Evolutionary conservation across 306 rosid species (phyloP), one percentile per base, ranked within the genome.

Genomic region (Casuarina equisetifolia): DNA sequence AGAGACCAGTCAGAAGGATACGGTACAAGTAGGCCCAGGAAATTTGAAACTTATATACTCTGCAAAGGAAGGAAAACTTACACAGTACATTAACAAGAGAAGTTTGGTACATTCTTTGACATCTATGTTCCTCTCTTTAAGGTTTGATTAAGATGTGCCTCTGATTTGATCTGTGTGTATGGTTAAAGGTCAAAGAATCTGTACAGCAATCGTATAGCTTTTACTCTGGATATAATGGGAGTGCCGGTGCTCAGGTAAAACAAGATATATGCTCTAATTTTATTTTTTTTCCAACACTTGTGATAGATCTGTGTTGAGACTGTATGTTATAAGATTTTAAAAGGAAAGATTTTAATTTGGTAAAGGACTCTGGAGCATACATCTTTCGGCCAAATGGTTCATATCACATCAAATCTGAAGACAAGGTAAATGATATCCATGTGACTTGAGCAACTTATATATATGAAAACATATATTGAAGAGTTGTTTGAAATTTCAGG

Each of bases 331-430:
- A 87, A 88, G 84, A 84, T 44, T 25, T 25, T 25, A 25, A 25
- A 58, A 8, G 35, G 64, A 17, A 58, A 58, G 6, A 3, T 1
- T 25, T 58, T 58, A 25, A 58, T 58, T 58, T 58, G 64, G 16
- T 70, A 19, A 74, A 86, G 89, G 84, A 87, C 0, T 59, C 82
- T 15, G 91, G 91, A 25, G 91, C 91, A 36, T 87, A 87, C 66
- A 39, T 87, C 72, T 87, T 87, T 76, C 90, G 90, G 50, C 90
- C 90, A 61, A 87, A 87, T 75, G 91, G 89, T 57, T 68, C 91
- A 52, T 78, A 69, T 78, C 74, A 69, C 74, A 78, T 87, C 80
- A 76, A 68, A 6, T 84, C 87, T 75, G 79, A 50, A 70, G 78
- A 59, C 73, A 70, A 87, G 91, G 91, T 82, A 10, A 63, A 53